Percentiles rank a stretch among this genome's conserved stretches.
Evolutionary conservation across 1,139 yeast genomes (phyloP).

Genomic region (Candida neerlandica): DNA sequence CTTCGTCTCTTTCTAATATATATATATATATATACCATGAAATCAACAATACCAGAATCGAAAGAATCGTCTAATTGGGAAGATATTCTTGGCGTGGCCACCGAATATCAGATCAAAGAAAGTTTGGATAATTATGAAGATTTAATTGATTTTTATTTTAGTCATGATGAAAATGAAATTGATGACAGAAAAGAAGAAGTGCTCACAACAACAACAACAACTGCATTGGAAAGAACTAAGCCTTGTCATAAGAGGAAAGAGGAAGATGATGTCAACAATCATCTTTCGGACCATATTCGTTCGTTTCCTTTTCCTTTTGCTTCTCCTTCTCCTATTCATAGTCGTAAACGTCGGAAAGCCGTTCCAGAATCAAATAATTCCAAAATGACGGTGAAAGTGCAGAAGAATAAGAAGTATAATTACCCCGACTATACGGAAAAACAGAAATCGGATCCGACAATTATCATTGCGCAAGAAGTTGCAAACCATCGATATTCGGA

Average conservation of each 20-base stretch:
- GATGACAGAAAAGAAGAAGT: not conserved
- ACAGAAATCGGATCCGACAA: not conserved
- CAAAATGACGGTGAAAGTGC: not conserved
- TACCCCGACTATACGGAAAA: not conserved
- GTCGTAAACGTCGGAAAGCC: not conserved
- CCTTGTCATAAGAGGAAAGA: too few relatives aligned
- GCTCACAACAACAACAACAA: not conserved
- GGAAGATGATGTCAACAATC: too few relatives aligned
- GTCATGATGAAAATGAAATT: not conserved
- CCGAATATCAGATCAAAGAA: not conserved
- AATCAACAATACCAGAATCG: not conserved
- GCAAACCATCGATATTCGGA: not conserved
- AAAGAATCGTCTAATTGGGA: not conserved
- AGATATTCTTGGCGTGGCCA: not conserved
- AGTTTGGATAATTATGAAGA: conserved; percentile 1
- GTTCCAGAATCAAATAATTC: not conserved
- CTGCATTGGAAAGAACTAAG: too few relatives aligned
- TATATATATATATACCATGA: too few relatives aligned
- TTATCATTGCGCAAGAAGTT: not conserved
- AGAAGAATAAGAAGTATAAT: not conserved
- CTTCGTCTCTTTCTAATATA: too few relatives aligned
- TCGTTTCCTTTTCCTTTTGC: too few relatives aligned
- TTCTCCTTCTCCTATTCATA: too few relatives aligned
- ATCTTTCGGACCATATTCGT: too few relatives aligned
- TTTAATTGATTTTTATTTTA: not conserved